Conservation (phyloP, 257 asterid species). For the Leptodermis oblonga region DNA sequence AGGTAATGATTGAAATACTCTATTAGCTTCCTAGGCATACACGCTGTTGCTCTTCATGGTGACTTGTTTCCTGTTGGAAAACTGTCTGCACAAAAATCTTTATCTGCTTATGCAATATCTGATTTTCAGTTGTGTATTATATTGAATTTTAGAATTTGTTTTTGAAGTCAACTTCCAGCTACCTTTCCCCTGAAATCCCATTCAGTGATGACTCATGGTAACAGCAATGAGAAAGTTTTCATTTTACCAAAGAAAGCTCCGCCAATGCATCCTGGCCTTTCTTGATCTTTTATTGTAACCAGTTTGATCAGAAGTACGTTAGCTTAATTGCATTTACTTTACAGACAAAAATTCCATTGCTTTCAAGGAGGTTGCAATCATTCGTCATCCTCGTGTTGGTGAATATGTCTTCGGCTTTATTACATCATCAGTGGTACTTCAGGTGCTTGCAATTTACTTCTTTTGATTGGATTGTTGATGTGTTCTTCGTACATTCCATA, state of each 20-base stretch:
- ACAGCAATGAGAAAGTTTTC: not conserved
- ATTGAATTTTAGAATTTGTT: not conserved
- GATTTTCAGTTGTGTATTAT: not conserved
- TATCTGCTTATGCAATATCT: not conserved
- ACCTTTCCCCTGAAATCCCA: not conserved
- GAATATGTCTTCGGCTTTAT: conserved; percentile 91
- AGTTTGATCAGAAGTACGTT: not conserved
- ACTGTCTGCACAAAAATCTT: not conserved
- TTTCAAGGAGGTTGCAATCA: conserved; percentile 92
- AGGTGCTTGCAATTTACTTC: conserved; percentile 44
- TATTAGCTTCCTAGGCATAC: not conserved
- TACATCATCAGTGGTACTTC: conserved; percentile 78
- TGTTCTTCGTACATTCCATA: not conserved
- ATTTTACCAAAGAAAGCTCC: not conserved
- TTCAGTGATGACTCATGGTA: not conserved
- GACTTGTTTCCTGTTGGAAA: not conserved
- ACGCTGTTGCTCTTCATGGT: not conserved
- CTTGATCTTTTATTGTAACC: not conserved
- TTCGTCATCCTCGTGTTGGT: conserved; percentile 92
- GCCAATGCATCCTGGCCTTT: not conserved
- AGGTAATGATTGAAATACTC: not conserved
- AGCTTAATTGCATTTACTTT: not conserved
- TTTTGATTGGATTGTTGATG: conserved; percentile 5
- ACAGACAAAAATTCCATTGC: conserved; percentile 86
- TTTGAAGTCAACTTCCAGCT: not conserved